These are phyloP conservation scores for Spinacia oleracea DNA, from an alignment of 179 eudicot species.

Conservation along the genomic window DNA sequence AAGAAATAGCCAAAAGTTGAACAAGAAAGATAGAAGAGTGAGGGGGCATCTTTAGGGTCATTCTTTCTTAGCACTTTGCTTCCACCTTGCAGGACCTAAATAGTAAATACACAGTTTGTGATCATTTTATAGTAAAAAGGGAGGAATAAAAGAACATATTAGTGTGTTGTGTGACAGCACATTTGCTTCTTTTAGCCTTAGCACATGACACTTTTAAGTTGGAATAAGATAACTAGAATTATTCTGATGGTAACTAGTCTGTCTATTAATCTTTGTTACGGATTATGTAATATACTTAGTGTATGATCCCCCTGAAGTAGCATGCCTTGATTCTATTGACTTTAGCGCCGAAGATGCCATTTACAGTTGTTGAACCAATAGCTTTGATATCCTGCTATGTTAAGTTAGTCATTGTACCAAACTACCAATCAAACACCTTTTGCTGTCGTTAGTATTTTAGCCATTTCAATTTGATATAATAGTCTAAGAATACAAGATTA, in stretches of 20 bases:
- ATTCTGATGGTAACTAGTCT: neutral
- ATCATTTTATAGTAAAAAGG: constrained; percentile 26
- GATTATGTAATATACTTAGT: neutral
- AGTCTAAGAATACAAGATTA: neutral
- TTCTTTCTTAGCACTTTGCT: neutral
- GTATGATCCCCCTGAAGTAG: neutral
- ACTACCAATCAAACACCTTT: neutral
- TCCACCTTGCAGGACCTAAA: neutral
- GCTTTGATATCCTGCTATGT: neutral
- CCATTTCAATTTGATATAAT: neutral
- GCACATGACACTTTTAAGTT: neutral
- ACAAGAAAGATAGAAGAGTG: constrained; percentile 22
- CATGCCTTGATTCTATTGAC: neutral
- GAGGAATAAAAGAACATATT: neutral
- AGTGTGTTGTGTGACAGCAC: constrained; percentile 12
- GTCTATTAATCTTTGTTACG: constrained; percentile 42
- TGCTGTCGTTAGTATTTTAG: neutral
- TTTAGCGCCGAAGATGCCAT: neutral
- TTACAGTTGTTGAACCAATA: neutral
- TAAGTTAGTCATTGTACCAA: neutral
- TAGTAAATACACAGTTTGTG: constrained; percentile 5
- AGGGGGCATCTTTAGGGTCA: constrained; percentile 20
- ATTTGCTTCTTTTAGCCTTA: neutral
- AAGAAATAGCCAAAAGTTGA: constrained; percentile 25
- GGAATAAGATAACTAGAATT: neutral